phyloP scores from a whole-genome alignment of 202 grass and related monocot species.

The Elaeis oleifera region DNA sequence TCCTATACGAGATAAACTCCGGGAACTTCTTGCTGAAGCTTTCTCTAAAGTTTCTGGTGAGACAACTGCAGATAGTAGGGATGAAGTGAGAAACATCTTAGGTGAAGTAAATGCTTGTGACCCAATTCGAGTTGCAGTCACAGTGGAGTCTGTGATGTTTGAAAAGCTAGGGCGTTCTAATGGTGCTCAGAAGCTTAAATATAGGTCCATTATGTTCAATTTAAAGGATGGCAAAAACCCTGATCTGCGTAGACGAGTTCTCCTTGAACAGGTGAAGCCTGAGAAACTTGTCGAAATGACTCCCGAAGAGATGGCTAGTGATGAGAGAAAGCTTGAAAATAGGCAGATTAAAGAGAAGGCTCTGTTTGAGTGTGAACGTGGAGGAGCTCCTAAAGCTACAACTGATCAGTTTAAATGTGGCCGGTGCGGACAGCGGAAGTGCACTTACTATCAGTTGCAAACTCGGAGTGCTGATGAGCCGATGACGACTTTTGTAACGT shows the following conservation, averaged over 20 bases:
- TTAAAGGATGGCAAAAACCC: conserved; percentile 82
- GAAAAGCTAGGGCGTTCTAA: conserved; percentile 64
- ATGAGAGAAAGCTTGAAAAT: conserved; percentile 65
- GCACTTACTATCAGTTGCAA: conserved; percentile 79
- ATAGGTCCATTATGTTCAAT: conserved; percentile 97
- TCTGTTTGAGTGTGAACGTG: conserved; percentile 74
- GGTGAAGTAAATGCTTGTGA: conserved; percentile 65
- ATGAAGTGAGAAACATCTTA: conserved; percentile 63
- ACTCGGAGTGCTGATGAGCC: conserved; percentile 90
- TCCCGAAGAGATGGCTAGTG: conserved; percentile 85
- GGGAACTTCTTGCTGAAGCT: conserved; percentile 84
- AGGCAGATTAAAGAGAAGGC: conserved; percentile 90
- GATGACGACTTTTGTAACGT: conserved; percentile 95
- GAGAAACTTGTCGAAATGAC: conserved; percentile 43
- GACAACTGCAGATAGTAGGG: conserved; percentile 47
- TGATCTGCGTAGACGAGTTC: conserved; percentile 72
- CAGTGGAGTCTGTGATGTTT: conserved; percentile 65
- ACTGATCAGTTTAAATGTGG: conserved; percentile 93
- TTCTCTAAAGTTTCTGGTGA: conserved; percentile 65
- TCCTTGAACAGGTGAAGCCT: conserved; percentile 55
- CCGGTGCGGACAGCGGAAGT: conserved; percentile 74
- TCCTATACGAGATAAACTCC: conserved; percentile 52
- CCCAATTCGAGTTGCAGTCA: conserved; percentile 73
- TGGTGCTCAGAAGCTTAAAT: conserved; percentile 72
- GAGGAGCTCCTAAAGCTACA: conserved; percentile 57